Evolutionary conservation across 2,329 filamentous ascomycete genomes (phyloP).

Genomic region (Fusarium napiforme): DNA sequence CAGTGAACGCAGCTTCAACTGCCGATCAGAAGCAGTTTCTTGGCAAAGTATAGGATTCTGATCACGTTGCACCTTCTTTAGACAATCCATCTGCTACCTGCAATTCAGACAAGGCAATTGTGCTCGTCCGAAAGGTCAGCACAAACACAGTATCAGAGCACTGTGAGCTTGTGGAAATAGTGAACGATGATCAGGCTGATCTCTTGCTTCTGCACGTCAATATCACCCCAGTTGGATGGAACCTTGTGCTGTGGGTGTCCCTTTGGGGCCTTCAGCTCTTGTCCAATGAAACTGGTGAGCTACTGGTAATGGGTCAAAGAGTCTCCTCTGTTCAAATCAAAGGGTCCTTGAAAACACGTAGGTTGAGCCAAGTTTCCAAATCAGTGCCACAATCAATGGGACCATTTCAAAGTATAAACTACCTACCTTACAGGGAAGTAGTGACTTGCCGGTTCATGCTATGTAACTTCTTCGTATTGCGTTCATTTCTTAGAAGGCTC

Average conservation of each 20-base stretch:
- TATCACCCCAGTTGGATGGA: conserved; percentile 7
- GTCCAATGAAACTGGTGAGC: conserved; percentile 5
- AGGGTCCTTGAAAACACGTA: not conserved
- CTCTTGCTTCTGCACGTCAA: conserved; percentile 8
- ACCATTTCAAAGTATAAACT: not conserved
- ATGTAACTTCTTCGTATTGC: not conserved
- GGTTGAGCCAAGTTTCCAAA: not conserved
- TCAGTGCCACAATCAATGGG: not conserved
- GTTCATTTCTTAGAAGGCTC: not conserved
- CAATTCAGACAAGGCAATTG: not conserved
- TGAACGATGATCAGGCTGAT: conserved; percentile 24
- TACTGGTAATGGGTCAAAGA: not conserved
- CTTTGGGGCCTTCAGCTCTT: not conserved
- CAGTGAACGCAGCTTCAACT: not conserved
- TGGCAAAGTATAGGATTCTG: not conserved
- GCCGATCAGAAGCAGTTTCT: conserved; percentile 12
- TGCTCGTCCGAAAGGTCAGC: not conserved
- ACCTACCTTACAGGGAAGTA: not conserved
- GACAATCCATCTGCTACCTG: not conserved
- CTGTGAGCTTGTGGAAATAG: conserved; percentile 7
- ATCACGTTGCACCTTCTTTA: not conserved
- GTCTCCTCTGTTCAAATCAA: not conserved
- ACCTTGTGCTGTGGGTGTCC: not conserved
- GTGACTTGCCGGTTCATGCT: not conserved
- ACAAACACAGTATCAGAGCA: conserved; percentile 8